phyloP scores from a whole-genome alignment of 768 basidiomycete species.

The Pseudohyphozyma bogoriensis region DNA sequence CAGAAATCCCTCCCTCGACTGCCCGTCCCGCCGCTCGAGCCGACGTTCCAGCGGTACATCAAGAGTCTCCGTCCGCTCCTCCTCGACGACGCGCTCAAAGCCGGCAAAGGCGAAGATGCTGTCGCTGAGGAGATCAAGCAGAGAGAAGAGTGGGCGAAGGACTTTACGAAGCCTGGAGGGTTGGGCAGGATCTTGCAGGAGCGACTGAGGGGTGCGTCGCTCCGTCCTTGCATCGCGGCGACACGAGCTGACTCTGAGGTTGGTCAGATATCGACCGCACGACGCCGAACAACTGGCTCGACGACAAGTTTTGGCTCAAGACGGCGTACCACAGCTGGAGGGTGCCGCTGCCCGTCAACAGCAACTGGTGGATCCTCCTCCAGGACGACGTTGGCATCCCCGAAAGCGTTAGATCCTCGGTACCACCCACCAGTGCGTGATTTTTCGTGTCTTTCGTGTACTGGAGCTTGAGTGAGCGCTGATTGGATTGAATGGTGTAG shows the following conservation, averaged over 20 bases:
- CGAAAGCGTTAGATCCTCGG: conserved; percentile 27
- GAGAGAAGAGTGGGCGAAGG: conserved; percentile 52
- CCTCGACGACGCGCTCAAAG: conserved; percentile 58
- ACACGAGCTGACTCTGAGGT: not conserved
- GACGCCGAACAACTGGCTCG: conserved; percentile 85
- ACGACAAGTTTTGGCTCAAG: conserved; percentile 84
- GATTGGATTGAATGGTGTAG: conserved; percentile 11
- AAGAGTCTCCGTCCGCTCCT: conserved; percentile 68
- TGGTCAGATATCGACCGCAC: conserved; percentile 60
- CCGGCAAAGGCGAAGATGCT: conserved; percentile 1
- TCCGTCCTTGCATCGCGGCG: not conserved
- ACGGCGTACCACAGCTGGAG: conserved; percentile 83
- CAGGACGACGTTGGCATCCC: conserved; percentile 61
- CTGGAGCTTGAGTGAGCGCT: not conserved
- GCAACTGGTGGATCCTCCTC: conserved; percentile 93
- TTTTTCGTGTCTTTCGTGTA: not conserved
- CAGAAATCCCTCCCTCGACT: conserved; percentile 52
- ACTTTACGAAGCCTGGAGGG: conserved; percentile 53
- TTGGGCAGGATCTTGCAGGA: conserved; percentile 62
- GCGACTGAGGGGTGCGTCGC: conserved; percentile 55
- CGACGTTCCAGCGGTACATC: conserved; percentile 67
- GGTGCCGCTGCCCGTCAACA: conserved; percentile 71
- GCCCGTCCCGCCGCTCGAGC: conserved; percentile 67
- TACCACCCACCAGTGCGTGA: conserved; percentile 14
- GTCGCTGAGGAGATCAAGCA: conserved; percentile 49